A percentile compares a stretch with the other conserved stretches of the same genome.
These are phyloP conservation scores for Gossypium thurberi DNA, from an alignment of 345 rosid genomes.

Conservation along the genomic window DNA sequence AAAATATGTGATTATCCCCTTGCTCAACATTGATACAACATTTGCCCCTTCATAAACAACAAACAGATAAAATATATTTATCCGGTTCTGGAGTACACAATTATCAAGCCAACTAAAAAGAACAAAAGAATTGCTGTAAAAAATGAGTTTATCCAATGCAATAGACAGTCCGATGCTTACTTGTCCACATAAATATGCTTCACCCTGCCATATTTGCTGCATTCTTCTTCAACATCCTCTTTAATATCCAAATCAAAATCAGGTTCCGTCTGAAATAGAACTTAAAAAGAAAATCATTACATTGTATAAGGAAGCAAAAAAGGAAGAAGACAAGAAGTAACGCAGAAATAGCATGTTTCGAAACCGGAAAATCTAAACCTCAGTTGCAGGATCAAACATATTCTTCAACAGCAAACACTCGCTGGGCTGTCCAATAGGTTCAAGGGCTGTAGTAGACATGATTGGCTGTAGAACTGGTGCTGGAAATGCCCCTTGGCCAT, in stretches of 20 bases:
- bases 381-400: conserved; percentile 86
- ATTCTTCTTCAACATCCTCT: conserved; percentile 79
- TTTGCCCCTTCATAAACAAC: neutral
- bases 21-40: neutral
- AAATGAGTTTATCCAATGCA: neutral
- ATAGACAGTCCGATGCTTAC: conserved; percentile 37
- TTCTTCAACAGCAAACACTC: conserved; percentile 85
- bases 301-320: neutral
- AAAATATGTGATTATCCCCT: neutral
- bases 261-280: conserved; percentile 60
- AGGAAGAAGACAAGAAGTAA: neutral
- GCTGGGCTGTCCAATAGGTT: conserved; percentile 71
- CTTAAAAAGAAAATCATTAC: conserved; percentile 3
- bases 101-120: neutral
- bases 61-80: neutral
- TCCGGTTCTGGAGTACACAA: neutral
- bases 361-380: conserved; percentile 39
- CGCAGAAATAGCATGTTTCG: neutral
- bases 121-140: neutral
- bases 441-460: conserved; percentile 39
- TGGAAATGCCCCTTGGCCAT: conserved; percentile 44
- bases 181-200: conserved; percentile 75
- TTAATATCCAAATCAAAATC: conserved; percentile 70
- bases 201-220: conserved; percentile 77
- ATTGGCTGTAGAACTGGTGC: conserved; percentile 48